Percentiles rank a stretch among this genome's conserved stretches.
Evolutionary conservation across 2,329 filamentous ascomycete species (phyloP).

Genomic region (Cercospora sp.): DNA sequence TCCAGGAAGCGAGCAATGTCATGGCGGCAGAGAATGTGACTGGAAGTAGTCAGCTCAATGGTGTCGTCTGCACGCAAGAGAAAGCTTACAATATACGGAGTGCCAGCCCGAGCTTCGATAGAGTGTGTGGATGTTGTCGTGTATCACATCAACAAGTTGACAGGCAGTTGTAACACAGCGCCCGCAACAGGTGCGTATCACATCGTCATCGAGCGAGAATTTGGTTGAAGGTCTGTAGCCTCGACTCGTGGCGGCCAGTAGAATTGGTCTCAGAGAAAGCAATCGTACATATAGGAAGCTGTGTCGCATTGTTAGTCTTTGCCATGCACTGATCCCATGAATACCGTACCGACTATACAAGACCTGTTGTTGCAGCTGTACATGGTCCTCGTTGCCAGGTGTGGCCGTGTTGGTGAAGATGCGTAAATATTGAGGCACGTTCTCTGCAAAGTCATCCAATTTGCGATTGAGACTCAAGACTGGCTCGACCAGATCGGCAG

Average conservation of each 20-base stretch:
- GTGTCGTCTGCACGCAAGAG: too few relatives aligned
- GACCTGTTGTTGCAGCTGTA: slow-evolving; percentile 29
- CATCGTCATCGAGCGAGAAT: slow-evolving; percentile 41
- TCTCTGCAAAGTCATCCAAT: slow-evolving; percentile 29
- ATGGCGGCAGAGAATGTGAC: slow-evolving; percentile 31
- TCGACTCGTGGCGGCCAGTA: slow-evolving; percentile 40
- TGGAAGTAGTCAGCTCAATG: background rate
- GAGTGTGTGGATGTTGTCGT: slow-evolving; percentile 36
- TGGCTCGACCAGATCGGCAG: slow-evolving; percentile 25
- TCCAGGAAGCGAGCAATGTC: slow-evolving; percentile 29
- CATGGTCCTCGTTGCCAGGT: slow-evolving; percentile 21
- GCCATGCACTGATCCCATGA: too few relatives aligned
- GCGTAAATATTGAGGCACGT: slow-evolving; percentile 25
- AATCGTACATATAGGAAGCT: slow-evolving; percentile 31
- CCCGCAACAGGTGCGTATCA: slow-evolving; percentile 33
- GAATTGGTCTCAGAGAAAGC: slow-evolving; percentile 27
- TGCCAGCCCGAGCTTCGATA: slow-evolving; percentile 32
- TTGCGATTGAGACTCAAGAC: slow-evolving; percentile 29
- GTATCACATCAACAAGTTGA: slow-evolving; percentile 39
- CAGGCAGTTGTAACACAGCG: slow-evolving; percentile 40
- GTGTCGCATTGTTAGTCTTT: background rate
- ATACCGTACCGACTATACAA: slow-evolving; percentile 19
- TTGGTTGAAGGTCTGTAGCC: slow-evolving; percentile 16
- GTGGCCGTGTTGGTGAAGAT: slow-evolving; percentile 9
- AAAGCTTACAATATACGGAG: slow-evolving; percentile 25